Percentiles rank a stretch among this genome's conserved stretches.
phyloP scores from a whole-genome alignment of 2,329 filamentous ascomycete genomes.

The Phialophora expanda region DNA sequence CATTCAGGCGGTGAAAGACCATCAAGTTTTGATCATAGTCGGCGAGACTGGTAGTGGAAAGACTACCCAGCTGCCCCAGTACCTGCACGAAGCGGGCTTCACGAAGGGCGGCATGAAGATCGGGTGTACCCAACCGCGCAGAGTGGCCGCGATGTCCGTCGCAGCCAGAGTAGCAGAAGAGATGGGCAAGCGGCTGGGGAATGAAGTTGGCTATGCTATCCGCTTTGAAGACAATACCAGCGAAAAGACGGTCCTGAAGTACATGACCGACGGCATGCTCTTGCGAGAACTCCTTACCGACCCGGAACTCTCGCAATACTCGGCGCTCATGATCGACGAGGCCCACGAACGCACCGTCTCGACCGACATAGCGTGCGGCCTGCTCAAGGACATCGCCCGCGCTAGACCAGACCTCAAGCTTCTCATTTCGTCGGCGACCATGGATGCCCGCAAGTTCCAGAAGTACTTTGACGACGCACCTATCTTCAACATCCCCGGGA shows the following conservation, averaged over 20 bases:
- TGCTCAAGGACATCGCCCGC: constrained; percentile 86
- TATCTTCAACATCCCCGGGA: constrained; percentile 92
- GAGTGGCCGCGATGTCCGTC: constrained; percentile 97
- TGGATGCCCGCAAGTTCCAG: constrained; percentile 91
- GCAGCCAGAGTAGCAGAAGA: constrained; percentile 96
- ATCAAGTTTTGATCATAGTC: constrained; percentile 88
- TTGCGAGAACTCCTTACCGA: constrained; percentile 88
- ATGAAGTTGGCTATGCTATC: constrained; percentile 92
- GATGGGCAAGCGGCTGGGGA: constrained; percentile 84
- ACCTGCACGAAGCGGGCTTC: constrained; percentile 87
- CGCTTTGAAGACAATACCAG: constrained; percentile 92
- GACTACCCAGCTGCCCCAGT: constrained; percentile 93
- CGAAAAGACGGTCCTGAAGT: constrained; percentile 90
- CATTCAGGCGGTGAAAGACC: constrained; percentile 80
- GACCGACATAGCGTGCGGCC: constrained; percentile 85
- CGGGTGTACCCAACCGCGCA: constrained; percentile 89
- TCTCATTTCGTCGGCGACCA: constrained; percentile 90
- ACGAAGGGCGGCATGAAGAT: constrained; percentile 84
- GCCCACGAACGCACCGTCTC: constrained; percentile 92
- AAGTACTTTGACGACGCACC: constrained; percentile 90
- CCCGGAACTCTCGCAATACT: constrained; percentile 80
- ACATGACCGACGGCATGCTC: constrained; percentile 97
- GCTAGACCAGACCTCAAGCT: constrained; percentile 85
- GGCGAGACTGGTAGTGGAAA: constrained; percentile 96
- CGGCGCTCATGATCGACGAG: constrained; percentile 93